phyloP scores from a whole-genome alignment of 108 stramenopile genomes.

The Cyclotella kingstonii region DNA sequence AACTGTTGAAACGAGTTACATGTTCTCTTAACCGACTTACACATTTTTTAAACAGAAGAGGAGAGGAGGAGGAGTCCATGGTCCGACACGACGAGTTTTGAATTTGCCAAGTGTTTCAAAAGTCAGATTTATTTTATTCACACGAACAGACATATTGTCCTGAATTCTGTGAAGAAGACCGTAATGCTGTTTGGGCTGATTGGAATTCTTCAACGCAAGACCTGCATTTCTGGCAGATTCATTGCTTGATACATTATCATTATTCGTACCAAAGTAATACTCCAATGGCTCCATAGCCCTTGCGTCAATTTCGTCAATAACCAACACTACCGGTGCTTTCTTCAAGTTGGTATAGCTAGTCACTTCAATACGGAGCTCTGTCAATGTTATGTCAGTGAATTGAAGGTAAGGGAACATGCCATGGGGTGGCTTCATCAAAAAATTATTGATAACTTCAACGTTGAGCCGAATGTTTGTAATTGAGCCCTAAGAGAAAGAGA shows the following conservation, averaged over 20 bases:
- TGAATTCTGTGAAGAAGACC: conserved; percentile 70
- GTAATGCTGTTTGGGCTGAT: conserved; percentile 38
- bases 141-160: conserved; percentile 69
- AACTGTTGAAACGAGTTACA: not conserved
- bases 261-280: conserved; percentile 21
- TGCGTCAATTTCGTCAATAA: conserved; percentile 63
- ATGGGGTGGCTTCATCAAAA: conserved; percentile 29
- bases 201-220: not conserved
- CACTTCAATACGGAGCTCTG: conserved; percentile 67
- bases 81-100: conserved; percentile 63
- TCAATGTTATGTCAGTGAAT: conserved; percentile 59
- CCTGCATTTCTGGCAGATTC: not conserved
- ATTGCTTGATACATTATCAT: conserved; percentile 9
- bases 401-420: conserved; percentile 51
- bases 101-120: conserved; percentile 74
- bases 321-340: conserved; percentile 74
- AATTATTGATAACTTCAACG: conserved; percentile 59
- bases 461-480: conserved; percentile 67
- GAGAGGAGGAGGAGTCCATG: conserved; percentile 69
- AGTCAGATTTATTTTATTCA: conserved; percentile 45
- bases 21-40: not conserved
- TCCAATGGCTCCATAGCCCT: conserved; percentile 55
- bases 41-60: conserved; percentile 42
- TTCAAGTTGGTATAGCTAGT: conserved; percentile 75
- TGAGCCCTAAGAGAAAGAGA: conserved; percentile 41